These are phyloP conservation scores for Polytolypa hystricis DNA, from an alignment of 2,329 filamentous ascomycete species.

Conservation along the genomic window DNA sequence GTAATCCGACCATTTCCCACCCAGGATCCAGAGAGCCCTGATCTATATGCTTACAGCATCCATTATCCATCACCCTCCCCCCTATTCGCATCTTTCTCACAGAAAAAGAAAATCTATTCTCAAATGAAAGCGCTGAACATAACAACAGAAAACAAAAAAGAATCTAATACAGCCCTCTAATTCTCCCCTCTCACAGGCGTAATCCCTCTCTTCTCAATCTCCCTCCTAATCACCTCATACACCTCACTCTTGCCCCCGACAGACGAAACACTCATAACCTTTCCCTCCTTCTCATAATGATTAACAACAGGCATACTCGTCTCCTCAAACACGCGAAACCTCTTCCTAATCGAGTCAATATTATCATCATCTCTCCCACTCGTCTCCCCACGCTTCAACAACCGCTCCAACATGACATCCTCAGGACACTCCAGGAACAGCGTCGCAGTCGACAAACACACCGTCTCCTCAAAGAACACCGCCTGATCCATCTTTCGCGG, in stretches of 20 bases:
- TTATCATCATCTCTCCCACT: slow-evolving; percentile 90
- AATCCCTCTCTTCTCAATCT: slow-evolving; percentile 35
- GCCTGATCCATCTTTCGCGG: slow-evolving; percentile 97
- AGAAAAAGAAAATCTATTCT: no score
- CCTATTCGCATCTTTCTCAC: no score
- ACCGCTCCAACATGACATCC: slow-evolving; percentile 68
- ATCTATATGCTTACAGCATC: no score
- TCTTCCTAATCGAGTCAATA: slow-evolving; percentile 87
- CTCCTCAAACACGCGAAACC: slow-evolving; percentile 87
- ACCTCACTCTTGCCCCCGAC: slow-evolving; percentile 56
- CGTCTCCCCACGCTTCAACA: slow-evolving; percentile 85
- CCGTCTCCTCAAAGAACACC: slow-evolving; percentile 78
- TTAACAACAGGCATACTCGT: slow-evolving; percentile 97
- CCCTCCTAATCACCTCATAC: slow-evolving; percentile 43
- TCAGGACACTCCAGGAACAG: slow-evolving; percentile 94
- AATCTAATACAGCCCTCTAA: no score
- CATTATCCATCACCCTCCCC: no score
- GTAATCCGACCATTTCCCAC: no score
- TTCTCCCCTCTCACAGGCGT: no score
- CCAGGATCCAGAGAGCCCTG: no score
- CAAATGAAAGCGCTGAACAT: no score
- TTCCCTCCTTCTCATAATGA: slow-evolving; percentile 63
- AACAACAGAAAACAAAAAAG: no score
- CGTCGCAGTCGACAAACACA: slow-evolving; percentile 73
- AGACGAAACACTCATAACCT: slow-evolving; percentile 71